These are phyloP conservation scores for Suillus ampliporus DNA, from an alignment of 768 basidiomycete species.

Conservation along the genomic window DNA sequence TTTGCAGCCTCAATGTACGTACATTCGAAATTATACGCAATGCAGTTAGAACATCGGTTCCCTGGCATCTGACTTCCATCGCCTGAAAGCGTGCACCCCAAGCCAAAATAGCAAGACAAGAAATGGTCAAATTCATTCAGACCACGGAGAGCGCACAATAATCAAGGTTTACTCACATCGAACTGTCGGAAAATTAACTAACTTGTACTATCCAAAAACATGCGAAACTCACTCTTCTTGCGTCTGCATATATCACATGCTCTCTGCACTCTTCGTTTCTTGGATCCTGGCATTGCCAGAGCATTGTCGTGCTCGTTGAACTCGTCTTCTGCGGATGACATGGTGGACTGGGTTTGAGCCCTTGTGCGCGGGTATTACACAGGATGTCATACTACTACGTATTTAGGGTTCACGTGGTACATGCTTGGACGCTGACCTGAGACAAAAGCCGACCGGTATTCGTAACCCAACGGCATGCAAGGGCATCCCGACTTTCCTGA, in stretches of 20 bases:
- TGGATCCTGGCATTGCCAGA: constrained; percentile 43
- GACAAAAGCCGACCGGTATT: background rate
- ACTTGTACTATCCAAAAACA: constrained; percentile 2
- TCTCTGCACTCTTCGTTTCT: constrained; percentile 76
- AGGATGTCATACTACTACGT: background rate
- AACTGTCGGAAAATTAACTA: constrained; percentile 45
- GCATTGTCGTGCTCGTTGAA: constrained; percentile 49
- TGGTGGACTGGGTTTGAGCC: constrained; percentile 23
- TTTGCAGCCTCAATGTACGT: constrained; percentile 62
- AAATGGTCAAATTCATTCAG: constrained; percentile 1
- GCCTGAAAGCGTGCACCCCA: constrained; percentile 38
- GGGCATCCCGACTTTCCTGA: background rate
- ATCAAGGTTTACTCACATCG: constrained; percentile 54
- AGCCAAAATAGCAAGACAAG: background rate
- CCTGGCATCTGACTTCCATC: constrained; percentile 65
- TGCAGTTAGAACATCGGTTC: constrained; percentile 63
- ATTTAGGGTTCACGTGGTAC: background rate
- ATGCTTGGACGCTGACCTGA: background rate
- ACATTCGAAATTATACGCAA: constrained; percentile 52
- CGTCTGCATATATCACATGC: constrained; percentile 85
- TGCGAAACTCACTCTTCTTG: constrained; percentile 73
- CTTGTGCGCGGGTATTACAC: background rate
- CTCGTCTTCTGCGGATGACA: constrained; percentile 76
- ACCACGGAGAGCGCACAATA: constrained; percentile 1
- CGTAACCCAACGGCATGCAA: constrained; percentile 1